Base-by-base conservation (phyloP, 345 rosid genomes). In the Linum usitatissimum region DNA sequence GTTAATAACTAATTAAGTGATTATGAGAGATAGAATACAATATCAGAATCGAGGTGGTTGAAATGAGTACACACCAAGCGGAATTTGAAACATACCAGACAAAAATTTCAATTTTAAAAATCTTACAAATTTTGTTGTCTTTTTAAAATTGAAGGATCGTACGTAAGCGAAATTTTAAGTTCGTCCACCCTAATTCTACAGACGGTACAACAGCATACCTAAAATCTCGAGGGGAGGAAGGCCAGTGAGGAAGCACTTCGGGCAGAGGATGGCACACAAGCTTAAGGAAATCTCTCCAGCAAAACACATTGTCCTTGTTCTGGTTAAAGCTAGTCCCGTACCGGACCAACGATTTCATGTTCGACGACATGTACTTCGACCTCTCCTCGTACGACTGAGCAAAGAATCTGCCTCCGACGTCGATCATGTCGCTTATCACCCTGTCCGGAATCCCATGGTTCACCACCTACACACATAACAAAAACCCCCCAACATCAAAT, bases 261-360 rank as follows among this genome's bases (percentile, higher is more conserved):
- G 80, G 60, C 1, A 75, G 60, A 48, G 98, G 98, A 53, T 84
- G 71, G 53, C 90, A 87, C 55, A 57, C 75, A 18, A 91, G 78
- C 71, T 91, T 91, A 71, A 91, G 71, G 77, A 91, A 88, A 64
- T 91, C 98, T 77, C 96, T 83, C 98, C 98, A 91, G 60, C 84
- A 84, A 56, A 86, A 91, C 53, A 91, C 95, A 36, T 71, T 69
- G 68, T 91, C 98, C 63, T 84, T 88, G 71, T 5, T 86, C 69
- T 91, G 98, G 76, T 88, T 91, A 49, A 86, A 86, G 79, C 98
- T 91, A 1, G 98, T 91, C 31, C 98, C 98, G 42, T 79, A 91
- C 30, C 98, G 80, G 30, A 86, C 98, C 12, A 81, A 78, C 19
- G 90, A 75, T 0, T 59, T 40, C 90, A 91, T 82, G 64, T 91